Evolutionary conservation across 208 protist genomes (phyloP).

Genomic region (Trypanosomatidae sp.): DNA sequence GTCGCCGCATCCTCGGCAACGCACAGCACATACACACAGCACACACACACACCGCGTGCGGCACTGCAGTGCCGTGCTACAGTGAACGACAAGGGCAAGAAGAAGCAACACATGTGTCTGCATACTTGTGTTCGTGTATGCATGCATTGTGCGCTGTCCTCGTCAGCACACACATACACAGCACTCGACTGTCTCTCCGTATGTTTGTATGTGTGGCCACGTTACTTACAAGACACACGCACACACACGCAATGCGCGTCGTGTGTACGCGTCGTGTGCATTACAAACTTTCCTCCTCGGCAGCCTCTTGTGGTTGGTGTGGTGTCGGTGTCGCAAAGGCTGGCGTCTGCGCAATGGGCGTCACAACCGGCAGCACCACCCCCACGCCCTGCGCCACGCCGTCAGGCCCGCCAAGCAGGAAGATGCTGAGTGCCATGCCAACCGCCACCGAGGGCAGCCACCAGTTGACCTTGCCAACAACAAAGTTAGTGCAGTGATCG

Average conservation of each 20-base stretch:
- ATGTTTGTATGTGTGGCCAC: no score
- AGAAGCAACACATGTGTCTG: no score
- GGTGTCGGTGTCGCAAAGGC: constrained; percentile 22
- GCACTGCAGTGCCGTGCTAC: no score
- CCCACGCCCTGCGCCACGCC: constrained; percentile 23
- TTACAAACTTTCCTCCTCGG: constrained; percentile 8
- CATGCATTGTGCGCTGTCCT: no score
- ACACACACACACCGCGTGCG: no score
- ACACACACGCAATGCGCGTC: constrained; percentile 13
- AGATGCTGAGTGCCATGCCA: constrained; percentile 55
- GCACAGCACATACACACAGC: no score
- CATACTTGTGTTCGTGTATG: no score
- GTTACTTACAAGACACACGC: no score
- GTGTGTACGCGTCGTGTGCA: constrained; percentile 2
- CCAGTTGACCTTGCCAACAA: constrained; percentile 70
- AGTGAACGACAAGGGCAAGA: no score
- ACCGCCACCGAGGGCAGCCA: constrained; percentile 70
- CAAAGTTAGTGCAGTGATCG: constrained; percentile 56
- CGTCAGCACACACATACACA: no score
- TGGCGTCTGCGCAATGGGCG: constrained; percentile 36
- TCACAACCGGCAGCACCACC: constrained; percentile 25
- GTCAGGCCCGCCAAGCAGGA: constrained; percentile 61
- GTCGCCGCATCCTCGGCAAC: no score
- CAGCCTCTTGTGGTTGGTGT: constrained; percentile 24
- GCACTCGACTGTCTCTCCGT: no score